phyloP scores from a whole-genome alignment of 371 early-diverging fungal species.

The Entomophthora muscae region DNA sequence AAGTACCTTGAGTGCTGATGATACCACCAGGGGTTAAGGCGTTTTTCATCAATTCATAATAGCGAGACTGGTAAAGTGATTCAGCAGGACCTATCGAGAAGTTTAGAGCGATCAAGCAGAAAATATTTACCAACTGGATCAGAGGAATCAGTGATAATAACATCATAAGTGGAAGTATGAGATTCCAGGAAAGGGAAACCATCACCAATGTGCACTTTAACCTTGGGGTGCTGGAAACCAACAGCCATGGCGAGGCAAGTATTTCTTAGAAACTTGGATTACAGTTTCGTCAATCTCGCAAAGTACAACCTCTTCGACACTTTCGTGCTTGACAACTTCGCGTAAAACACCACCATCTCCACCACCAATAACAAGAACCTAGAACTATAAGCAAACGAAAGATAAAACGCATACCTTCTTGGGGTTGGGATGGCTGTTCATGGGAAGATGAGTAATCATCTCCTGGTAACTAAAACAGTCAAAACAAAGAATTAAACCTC shows the following conservation, averaged over 20 bases:
- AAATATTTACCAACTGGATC: constrained; percentile 69
- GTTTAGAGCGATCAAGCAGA: background rate
- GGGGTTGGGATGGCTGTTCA: constrained; percentile 92
- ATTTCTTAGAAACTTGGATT: constrained; percentile 72
- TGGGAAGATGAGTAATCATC: constrained; percentile 91
- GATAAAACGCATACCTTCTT: too few relatives aligned
- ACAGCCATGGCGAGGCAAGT: constrained; percentile 82
- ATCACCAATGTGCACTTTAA: constrained; percentile 82
- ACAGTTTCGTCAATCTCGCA: constrained; percentile 96
- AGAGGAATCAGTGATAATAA: constrained; percentile 95
- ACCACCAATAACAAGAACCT: constrained; percentile 92
- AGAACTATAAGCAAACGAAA: too few relatives aligned
- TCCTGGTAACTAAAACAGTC: constrained; percentile 89
- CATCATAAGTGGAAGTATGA: constrained; percentile 74
- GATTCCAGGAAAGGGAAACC: constrained; percentile 84
- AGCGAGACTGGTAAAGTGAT: constrained; percentile 74
- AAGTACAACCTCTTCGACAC: constrained; percentile 72
- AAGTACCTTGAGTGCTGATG: constrained; percentile 76
- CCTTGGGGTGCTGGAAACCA: constrained; percentile 89
- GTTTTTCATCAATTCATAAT: constrained; percentile 77
- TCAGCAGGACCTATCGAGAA: constrained; percentile 75
- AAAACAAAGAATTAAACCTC: too few relatives aligned
- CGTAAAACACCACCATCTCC: constrained; percentile 98
- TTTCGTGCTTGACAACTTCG: constrained; percentile 88
- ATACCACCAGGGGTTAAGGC: constrained; percentile 84